phyloP scores from a whole-genome alignment of 2,329 filamentous ascomycete species.

The Penicillium sclerotigenum region DNA sequence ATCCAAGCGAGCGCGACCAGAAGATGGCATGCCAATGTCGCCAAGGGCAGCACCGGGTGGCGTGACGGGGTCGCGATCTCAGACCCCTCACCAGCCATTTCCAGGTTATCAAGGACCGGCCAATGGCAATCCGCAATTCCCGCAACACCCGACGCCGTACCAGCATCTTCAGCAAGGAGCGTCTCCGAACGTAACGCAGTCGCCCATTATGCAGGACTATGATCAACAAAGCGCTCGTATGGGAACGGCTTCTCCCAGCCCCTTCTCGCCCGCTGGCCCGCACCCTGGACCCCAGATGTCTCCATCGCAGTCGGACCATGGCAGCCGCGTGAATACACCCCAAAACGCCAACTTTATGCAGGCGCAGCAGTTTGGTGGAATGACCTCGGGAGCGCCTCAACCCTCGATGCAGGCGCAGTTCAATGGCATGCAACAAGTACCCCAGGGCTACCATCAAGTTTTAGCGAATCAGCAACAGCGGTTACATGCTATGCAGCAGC shows the following conservation, averaged over 20 bases:
- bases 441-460: conserved; percentile 53
- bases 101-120: conserved; percentile 65
- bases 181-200: conserved; percentile 82
- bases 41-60: conserved; percentile 72
- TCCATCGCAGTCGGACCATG: conserved; percentile 71
- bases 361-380: conserved; percentile 42
- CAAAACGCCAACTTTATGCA: conserved; percentile 70
- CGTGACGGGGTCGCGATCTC: conserved; percentile 79
- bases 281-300: conserved; percentile 66
- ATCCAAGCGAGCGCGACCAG: conserved; percentile 80
- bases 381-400: conserved; percentile 41
- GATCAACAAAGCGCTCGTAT: conserved; percentile 69
- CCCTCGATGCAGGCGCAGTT: conserved; percentile 49
- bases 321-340: conserved; percentile 62
- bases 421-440: conserved; percentile 40
- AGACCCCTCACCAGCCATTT: conserved; percentile 81
- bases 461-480: conserved; percentile 69
- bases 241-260: conserved; percentile 87
- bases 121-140: conserved; percentile 60
- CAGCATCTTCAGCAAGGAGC: conserved; percentile 78
- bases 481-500: conserved; percentile 79
- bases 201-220: conserved; percentile 81
- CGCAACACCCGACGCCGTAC: conserved; percentile 65
- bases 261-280: conserved; percentile 74
- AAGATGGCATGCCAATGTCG: conserved; percentile 81